Conservation (phyloP, 805 yeast species). For the Ogataea trehalophila region DNA sequence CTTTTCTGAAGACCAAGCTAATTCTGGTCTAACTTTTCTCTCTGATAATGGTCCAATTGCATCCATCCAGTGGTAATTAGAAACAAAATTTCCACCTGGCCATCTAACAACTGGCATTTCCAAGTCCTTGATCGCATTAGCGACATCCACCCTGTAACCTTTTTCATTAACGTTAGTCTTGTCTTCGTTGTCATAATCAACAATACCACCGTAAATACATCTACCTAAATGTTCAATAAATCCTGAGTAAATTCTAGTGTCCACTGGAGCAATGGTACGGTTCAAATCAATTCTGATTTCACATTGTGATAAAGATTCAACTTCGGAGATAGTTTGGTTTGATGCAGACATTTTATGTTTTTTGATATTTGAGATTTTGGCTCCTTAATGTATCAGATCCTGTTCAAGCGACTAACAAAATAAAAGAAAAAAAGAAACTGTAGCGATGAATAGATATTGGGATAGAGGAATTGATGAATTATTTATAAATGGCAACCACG, state of each 20-base stretch:
- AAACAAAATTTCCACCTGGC: conserved; percentile 35
- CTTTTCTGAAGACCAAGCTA: conserved; percentile 28
- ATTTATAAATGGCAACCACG: too few relatives aligned
- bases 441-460: too few relatives aligned
- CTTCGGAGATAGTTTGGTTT: conserved; percentile 16
- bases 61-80: conserved; percentile 32
- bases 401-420: too few relatives aligned
- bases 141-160: conserved; percentile 29
- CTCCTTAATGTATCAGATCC: too few relatives aligned
- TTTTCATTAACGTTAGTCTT: conserved; percentile 16
- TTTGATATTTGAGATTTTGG: not conserved
- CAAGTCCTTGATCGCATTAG: conserved; percentile 27
- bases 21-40: conserved; percentile 31
- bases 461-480: too few relatives aligned
- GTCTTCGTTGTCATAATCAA: conserved; percentile 21
- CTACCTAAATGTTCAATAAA: conserved; percentile 34
- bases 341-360: conserved; percentile 14
- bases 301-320: conserved; percentile 7
- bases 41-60: conserved; percentile 30
- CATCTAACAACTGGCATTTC: conserved; percentile 32
- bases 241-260: conserved; percentile 30
- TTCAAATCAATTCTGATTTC: conserved; percentile 28
- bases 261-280: conserved; percentile 24
- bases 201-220: conserved; percentile 34
- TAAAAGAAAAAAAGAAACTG: too few relatives aligned